Evolutionary conservation across 2,329 filamentous ascomycete genomes (phyloP).

Genomic region (Fusarium praegraminearum): DNA sequence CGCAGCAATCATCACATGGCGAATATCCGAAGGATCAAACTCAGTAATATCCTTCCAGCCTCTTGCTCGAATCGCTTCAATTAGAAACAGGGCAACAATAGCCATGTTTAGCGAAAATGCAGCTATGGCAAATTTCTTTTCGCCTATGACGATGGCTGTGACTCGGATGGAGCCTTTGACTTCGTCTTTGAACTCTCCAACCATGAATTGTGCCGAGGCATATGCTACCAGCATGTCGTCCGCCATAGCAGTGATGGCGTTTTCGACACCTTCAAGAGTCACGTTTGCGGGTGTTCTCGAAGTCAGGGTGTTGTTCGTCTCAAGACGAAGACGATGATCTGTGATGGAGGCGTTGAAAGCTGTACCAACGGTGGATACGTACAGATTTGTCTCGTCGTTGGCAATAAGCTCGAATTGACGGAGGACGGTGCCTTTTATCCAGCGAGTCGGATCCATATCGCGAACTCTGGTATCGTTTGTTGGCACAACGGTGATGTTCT

Average conservation of each 20-base stretch:
- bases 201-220: conserved; percentile 9
- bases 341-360: conserved; percentile 51
- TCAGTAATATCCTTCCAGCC: conserved; percentile 33
- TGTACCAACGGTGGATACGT: conserved; percentile 52
- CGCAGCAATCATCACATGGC: conserved; percentile 28
- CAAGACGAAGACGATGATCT: conserved; percentile 13
- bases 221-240: conserved; percentile 8
- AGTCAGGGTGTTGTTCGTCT: conserved; percentile 13
- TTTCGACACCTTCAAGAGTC: conserved; percentile 1
- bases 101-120: conserved; percentile 21
- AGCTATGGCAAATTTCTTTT: conserved; percentile 20
- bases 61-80: conserved; percentile 29
- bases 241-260: neutral
- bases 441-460: conserved; percentile 17
- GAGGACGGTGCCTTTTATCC: conserved; percentile 37
- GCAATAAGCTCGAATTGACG: conserved; percentile 53
- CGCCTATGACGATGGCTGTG: conserved; percentile 14
- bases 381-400: conserved; percentile 54
- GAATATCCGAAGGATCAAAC: conserved; percentile 32
- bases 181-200: neutral
- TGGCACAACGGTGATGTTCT: conserved; percentile 24
- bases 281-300: neutral
- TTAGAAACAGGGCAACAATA: conserved; percentile 2
- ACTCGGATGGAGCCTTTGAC: neutral
- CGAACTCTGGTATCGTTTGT: conserved; percentile 6